Evolutionary conservation across 805 yeast genomes (phyloP), one percentile per base, ranked within the genome.

Genomic region (Nakazawaea wickerhamii): DNA sequence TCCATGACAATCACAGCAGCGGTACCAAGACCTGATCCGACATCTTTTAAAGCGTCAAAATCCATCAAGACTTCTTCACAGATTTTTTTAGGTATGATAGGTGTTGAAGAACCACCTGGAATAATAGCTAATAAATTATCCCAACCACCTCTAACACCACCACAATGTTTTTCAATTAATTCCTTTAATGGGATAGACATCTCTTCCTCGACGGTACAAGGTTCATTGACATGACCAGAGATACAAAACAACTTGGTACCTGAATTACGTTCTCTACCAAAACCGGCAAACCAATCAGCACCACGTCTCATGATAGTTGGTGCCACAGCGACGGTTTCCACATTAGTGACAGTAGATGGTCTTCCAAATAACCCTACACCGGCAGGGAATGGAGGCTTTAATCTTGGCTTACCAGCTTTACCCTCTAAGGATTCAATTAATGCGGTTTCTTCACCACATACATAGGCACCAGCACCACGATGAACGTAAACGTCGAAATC

Each of bases 301-400:
- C 95, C 95, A 63, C 95, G 77, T 66, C 95, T 80, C 64, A 84
- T 73, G 58, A 87, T 87, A 25, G 95, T 84, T 48, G 95, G 95
- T 9, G 95, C 84, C 38, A 87, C 95, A 6, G 95, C 80, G 44
- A 87, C 93, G 14, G 95, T 86, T 68, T 87, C 95, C 47, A 87
- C 95, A 59, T 87, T 87, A 49, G 95, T 83, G 46, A 87, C 95
- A 34, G 95, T 87, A 25, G 90, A 78, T 51, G 95, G 95, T 63
- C 95, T 77, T 57, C 95, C 95, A 53, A 84, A 87, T 43, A 87
- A 70, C 55, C 95, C 95, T 46, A 86, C 91, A 57, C 95, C 95
- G 27, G 95, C 95, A 27, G 95, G 95, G 77, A 87, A 87, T 50
- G 95, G 95, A 28, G 95, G 95, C 78, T 87, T 87, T 62, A 87